These are phyloP conservation scores for Cytospora chrysosperma DNA, from an alignment of 2,329 filamentous ascomycete genomes.

Conservation along the genomic window DNA sequence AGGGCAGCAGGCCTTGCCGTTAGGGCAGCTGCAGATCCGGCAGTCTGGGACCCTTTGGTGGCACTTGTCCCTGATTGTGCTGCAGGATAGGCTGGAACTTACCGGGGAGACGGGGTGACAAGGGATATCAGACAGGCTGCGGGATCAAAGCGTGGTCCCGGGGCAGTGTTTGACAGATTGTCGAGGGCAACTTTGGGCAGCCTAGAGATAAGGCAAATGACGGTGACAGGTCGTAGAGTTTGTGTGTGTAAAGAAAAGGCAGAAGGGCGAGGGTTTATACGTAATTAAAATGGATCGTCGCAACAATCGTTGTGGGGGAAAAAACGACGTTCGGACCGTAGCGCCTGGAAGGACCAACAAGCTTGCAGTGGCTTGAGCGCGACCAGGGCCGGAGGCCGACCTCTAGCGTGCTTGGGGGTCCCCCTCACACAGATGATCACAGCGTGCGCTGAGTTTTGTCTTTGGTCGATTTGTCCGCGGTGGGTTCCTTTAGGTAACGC, in stretches of 20 bases:
- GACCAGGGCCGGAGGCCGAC: conserved; percentile 15
- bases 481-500: conserved; percentile 26
- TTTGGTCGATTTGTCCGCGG: conserved; percentile 16
- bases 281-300: conserved; percentile 38
- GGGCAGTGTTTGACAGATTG: conserved; percentile 27
- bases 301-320: conserved; percentile 29
- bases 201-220: conserved; percentile 33
- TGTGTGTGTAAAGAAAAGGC: conserved; percentile 42
- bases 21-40: conserved; percentile 37
- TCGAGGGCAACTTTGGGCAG: conserved; percentile 24
- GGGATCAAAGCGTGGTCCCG: conserved; percentile 32
- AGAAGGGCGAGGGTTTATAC: conserved; percentile 46
- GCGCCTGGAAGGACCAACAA: conserved; percentile 20
- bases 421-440: conserved; percentile 7
- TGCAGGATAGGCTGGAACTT: conserved; percentile 26
- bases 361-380: conserved; percentile 12
- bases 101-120: conserved; percentile 18
- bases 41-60: conserved; percentile 35
- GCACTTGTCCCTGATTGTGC: conserved; percentile 24
- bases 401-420: conserved; percentile 16
- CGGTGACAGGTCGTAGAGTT: conserved; percentile 38
- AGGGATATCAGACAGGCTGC: conserved; percentile 23
- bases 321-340: conserved; percentile 20
- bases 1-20: conserved; percentile 40
- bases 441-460: conserved; percentile 17